Evolutionary conservation across 495 filamentous ascomycete genomes (phyloP).

Genomic region (Entonaema liquescens): DNA sequence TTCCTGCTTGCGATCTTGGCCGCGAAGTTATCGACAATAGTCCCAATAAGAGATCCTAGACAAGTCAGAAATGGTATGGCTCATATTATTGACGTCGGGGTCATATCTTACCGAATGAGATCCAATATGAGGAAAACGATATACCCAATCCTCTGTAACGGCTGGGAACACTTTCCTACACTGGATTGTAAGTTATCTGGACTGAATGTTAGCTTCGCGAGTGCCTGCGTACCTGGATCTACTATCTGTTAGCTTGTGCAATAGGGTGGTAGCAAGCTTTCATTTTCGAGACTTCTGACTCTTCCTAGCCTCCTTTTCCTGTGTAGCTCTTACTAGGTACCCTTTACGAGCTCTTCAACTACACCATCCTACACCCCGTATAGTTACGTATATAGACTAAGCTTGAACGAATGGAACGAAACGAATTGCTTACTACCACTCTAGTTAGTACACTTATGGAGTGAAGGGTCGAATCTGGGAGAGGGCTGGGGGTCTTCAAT

Average conservation of each 20-base stretch:
- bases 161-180: constrained; percentile 60
- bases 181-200: constrained; percentile 11
- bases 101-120: constrained; percentile 48
- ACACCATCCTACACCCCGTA: too few relatives aligned
- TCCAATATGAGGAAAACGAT: constrained; percentile 53
- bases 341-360: not conserved
- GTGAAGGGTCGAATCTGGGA: too few relatives aligned
- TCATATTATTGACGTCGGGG: not conserved
- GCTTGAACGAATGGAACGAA: not conserved
- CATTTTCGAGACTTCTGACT: not conserved
- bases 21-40: constrained; percentile 70
- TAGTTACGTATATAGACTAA: not conserved
- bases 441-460: not conserved
- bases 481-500: too few relatives aligned
- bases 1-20: constrained; percentile 53
- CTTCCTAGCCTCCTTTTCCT: not conserved
- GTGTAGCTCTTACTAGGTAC: too few relatives aligned
- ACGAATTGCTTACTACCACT: constrained; percentile 16
- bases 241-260: constrained; percentile 11
- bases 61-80: not conserved
- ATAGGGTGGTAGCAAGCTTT: not conserved
- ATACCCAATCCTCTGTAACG: constrained; percentile 60
- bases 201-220: not conserved
- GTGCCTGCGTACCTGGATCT: constrained; percentile 49
- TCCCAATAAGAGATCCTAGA: constrained; percentile 60